These are phyloP conservation scores for Phellinidium pouzarii DNA, from an alignment of 1,284 basidiomycete species.

Conservation along the genomic window DNA sequence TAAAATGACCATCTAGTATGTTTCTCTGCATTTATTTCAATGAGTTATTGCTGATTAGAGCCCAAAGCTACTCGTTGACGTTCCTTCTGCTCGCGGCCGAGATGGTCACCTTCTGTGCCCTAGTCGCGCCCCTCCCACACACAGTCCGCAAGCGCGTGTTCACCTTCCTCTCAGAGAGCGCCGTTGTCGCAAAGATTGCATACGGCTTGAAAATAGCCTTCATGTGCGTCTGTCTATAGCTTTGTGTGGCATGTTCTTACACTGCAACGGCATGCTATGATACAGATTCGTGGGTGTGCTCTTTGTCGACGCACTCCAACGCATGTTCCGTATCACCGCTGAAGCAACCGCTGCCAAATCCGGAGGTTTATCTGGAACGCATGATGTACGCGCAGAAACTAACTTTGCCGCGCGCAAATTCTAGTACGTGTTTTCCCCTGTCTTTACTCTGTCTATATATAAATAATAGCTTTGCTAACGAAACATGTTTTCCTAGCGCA, in stretches of 20 bases:
- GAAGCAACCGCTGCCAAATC: conserved; percentile 69
- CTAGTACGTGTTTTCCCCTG: conserved; percentile 56
- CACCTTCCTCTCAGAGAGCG: conserved; percentile 66
- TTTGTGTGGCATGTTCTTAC: too few species aligned
- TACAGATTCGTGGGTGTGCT: conserved; percentile 79
- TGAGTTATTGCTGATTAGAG: background rate
- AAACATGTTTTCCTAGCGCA: conserved; percentile 39
- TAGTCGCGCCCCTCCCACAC: conserved; percentile 75
- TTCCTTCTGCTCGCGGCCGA: conserved; percentile 73
- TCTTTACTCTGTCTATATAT: background rate
- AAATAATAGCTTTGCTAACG: conserved; percentile 11
- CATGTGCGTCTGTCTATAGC: conserved; percentile 52
- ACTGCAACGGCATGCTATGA: too few species aligned
- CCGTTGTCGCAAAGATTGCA: conserved; percentile 64
- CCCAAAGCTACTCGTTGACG: conserved; percentile 61
- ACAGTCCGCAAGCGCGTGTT: conserved; percentile 67
- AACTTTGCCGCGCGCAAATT: conserved; percentile 87
- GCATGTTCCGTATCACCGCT: conserved; percentile 83
- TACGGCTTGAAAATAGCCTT: conserved; percentile 90
- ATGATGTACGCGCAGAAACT: conserved; percentile 75
- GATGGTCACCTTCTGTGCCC: conserved; percentile 69
- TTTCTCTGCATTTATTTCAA: conserved; percentile 5
- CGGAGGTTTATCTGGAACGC: conserved; percentile 40
- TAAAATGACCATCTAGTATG: conserved; percentile 70
- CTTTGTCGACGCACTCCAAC: conserved; percentile 87